Base-by-base conservation (phyloP, 257 asterid species). In the Jacaranda copaia region DNA sequence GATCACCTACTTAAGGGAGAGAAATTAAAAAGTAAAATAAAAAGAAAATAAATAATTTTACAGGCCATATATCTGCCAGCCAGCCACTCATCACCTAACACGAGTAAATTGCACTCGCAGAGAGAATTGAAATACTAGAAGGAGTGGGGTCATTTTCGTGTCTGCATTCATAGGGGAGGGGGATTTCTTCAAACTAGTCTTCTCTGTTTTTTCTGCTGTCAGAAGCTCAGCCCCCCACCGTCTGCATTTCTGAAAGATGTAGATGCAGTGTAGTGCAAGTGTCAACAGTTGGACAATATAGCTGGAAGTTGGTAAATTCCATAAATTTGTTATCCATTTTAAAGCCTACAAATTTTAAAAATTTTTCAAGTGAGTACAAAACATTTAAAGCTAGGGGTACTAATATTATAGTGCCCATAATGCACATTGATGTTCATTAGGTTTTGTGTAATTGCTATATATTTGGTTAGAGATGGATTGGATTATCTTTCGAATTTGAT, bases 271-370 rank as follows among this genome's bases (percentile, higher is more conserved):
- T 25, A 25, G 32, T 25, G 32, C 32, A 25, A 25, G 32, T 64
- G 42, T 25, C 46, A 45, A 45, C 60, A 73, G 46, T 59, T n/a
- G 72, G 3, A 6, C 43, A 46, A 13, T 52, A 36, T 39, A 75
- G 79, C 73, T 75, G 57, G 66, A 75, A 63, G 73, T 64, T 51
- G 79, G 71, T 75, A 13, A 64, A 48, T 64, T 12, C 53, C 73
- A 62, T 62, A 25, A 74, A 74, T 61, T 13, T 55, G 61, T 49
- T 48, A 15, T 11, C 56, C 40, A 19, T 3, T 7, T 7, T 39
- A 71, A 25, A 8, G 9, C 68, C 43, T 14, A 49, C 18, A 8
- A 39, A 8, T 20, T 59, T 3, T 8, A 14, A 8, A 20, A 2
- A 9, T 59, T 56, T 59, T 56, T 71, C 36, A 49, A 67, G 36